phyloP scores from a whole-genome alignment of 345 rosid genomes.

The Melaleuca quinquenervia region DNA sequence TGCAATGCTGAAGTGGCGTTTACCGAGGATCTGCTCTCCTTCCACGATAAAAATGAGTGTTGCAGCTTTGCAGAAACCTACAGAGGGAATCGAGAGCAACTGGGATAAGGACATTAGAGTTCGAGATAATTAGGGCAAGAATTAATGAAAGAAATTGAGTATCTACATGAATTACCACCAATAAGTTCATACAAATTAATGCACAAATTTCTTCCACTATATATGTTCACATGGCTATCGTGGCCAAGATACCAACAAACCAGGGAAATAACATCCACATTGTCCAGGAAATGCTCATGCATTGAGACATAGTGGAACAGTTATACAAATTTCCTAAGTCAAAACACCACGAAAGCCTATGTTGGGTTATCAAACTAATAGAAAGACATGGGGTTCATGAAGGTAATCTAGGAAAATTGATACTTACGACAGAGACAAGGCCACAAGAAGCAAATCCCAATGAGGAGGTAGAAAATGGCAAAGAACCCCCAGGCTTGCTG shows the following conservation, averaged over 20 bases:
- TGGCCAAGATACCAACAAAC: background rate
- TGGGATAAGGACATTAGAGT: background rate
- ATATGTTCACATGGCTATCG: background rate
- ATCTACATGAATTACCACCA: background rate
- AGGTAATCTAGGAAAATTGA: background rate
- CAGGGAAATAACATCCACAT: background rate
- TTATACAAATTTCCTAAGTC: background rate
- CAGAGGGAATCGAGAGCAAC: background rate
- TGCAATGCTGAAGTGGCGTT: slow-evolving; percentile 4
- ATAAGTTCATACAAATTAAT: background rate
- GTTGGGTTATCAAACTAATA: background rate
- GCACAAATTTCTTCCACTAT: background rate
- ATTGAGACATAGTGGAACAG: background rate
- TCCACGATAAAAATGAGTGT: slow-evolving; percentile 43
- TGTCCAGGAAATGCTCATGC: background rate
- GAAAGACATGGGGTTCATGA: background rate
- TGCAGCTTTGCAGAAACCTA: slow-evolving; percentile 55
- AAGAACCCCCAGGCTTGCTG: slow-evolving; percentile 31
- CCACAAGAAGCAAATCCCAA: slow-evolving; percentile 55
- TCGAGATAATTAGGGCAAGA: background rate
- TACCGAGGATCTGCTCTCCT: slow-evolving; percentile 19
- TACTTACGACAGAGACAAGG: slow-evolving; percentile 64
- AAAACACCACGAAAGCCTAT: background rate
- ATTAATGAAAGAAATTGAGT: background rate
- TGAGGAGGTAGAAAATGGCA: slow-evolving; percentile 61